Conservation (phyloP, 2,329 filamentous ascomycete species). For the Aureobasidium lini region DNA sequence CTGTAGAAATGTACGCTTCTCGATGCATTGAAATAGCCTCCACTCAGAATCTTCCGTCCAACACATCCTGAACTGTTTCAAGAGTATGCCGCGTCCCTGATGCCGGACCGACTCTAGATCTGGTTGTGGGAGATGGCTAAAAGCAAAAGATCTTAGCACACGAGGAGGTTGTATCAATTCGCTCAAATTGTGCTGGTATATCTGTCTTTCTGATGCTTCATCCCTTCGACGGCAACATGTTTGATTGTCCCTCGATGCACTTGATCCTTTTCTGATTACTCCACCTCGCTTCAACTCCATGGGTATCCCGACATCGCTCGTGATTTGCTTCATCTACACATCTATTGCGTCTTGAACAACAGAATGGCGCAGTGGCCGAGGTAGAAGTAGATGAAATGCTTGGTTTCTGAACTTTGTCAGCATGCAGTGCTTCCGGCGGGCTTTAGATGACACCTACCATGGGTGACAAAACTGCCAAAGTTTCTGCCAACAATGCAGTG, state of each 20-base stretch:
- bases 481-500: slow-evolving; percentile 98
- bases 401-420: slow-evolving; percentile 63
- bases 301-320: background rate
- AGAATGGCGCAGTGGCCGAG: slow-evolving; percentile 96
- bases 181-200: background rate
- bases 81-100: too few relatives aligned
- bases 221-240: background rate
- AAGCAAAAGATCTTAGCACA: too few relatives aligned
- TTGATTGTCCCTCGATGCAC: background rate
- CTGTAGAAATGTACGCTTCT: too few relatives aligned
- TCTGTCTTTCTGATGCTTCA: background rate
- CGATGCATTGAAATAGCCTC: too few relatives aligned
- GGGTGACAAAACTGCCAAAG: slow-evolving; percentile 98
- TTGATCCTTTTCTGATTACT: background rate
- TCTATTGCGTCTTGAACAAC: slow-evolving; percentile 95
- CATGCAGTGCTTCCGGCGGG: slow-evolving; percentile 8
- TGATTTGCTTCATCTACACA: background rate
- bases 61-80: too few relatives aligned
- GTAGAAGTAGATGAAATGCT: slow-evolving; percentile 99
- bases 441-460: slow-evolving; percentile 54
- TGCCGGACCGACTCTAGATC: too few relatives aligned
- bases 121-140: too few relatives aligned
- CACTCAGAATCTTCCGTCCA: too few relatives aligned
- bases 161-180: background rate
- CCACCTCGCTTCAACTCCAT: background rate